A percentile compares a stretch with the other conserved stretches of the same genome.
Evolutionary conservation across 1,284 basidiomycete genomes (phyloP).

Genomic region (Neotropicomus parvogracilis): DNA sequence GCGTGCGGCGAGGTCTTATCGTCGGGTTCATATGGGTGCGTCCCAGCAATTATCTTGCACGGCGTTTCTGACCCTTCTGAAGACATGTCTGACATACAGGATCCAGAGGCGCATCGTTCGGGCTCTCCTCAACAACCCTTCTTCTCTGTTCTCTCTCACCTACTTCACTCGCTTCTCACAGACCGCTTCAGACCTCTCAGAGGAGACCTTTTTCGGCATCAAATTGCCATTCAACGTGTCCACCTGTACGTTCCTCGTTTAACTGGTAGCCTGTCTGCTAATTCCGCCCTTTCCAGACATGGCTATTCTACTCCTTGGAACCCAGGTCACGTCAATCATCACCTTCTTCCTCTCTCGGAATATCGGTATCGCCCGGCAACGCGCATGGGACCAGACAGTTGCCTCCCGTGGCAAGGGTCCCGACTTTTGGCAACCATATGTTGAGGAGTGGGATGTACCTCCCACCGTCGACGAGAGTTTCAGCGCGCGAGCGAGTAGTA

Average conservation of each 20-base stretch:
- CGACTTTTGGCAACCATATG: conserved; percentile 85
- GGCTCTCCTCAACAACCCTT: conserved; percentile 57
- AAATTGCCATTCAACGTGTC: conserved; percentile 61
- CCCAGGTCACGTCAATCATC: conserved; percentile 71
- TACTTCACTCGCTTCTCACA: conserved; percentile 15
- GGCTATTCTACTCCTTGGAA: conserved; percentile 65
- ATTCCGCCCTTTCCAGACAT: conserved; percentile 52
- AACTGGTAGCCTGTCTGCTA: background rate
- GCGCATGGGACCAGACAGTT: conserved; percentile 80
- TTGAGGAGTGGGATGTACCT: conserved; percentile 81
- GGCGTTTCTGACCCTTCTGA: conserved; percentile 1
- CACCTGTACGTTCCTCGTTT: conserved; percentile 49
- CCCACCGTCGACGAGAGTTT: conserved; percentile 43
- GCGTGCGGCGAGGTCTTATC: conserved; percentile 52
- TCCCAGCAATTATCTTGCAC: background rate
- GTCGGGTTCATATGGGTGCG: conserved; percentile 69
- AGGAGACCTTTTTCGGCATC: conserved; percentile 62
- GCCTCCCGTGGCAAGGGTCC: conserved; percentile 71
- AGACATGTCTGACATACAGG: conserved; percentile 62
- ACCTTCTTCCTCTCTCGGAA: conserved; percentile 78
- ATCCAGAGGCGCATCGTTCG: conserved; percentile 63
- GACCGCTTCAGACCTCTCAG: conserved; percentile 57
- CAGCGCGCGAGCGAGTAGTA: conserved; percentile 37
- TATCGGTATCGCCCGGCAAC: conserved; percentile 69
- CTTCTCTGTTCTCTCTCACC: conserved; percentile 26